These are phyloP conservation scores for Xerocomus brunneocitrinus DNA, from an alignment of 768 basidiomycete species.

Conservation along the genomic window DNA sequence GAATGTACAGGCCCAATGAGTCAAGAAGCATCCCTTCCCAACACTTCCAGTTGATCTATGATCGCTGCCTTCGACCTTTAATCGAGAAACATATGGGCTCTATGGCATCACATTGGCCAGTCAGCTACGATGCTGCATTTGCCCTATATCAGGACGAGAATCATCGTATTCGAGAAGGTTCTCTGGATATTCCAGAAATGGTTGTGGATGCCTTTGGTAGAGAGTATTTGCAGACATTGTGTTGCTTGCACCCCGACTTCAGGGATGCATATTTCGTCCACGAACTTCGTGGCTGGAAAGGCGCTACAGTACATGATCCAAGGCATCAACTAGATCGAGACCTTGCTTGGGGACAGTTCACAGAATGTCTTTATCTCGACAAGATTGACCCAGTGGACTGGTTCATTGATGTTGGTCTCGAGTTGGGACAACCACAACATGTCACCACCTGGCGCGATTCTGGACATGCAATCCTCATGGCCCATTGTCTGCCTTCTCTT, in stretches of 20 bases:
- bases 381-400: neutral
- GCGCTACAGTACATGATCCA: neutral
- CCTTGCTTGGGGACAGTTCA: neutral
- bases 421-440: neutral
- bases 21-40: neutral
- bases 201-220: neutral
- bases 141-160: neutral
- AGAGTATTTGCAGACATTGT: neutral
- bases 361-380: neutral
- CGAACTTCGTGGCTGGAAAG: constrained; percentile 11
- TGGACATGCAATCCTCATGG: neutral
- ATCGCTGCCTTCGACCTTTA: neutral
- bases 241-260: neutral
- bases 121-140: neutral
- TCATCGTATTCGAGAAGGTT: neutral
- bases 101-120: neutral
- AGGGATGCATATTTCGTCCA: constrained; percentile 9
- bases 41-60: neutral
- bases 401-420: neutral
- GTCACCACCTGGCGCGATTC: neutral
- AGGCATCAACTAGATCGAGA: neutral
- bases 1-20: neutral
- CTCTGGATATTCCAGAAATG: neutral
- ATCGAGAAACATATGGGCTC: too few relatives aligned
- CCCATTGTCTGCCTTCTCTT: neutral